Conservation (phyloP, 2,329 filamentous ascomycete genomes). For the Xylariaceae sp. region DNA sequence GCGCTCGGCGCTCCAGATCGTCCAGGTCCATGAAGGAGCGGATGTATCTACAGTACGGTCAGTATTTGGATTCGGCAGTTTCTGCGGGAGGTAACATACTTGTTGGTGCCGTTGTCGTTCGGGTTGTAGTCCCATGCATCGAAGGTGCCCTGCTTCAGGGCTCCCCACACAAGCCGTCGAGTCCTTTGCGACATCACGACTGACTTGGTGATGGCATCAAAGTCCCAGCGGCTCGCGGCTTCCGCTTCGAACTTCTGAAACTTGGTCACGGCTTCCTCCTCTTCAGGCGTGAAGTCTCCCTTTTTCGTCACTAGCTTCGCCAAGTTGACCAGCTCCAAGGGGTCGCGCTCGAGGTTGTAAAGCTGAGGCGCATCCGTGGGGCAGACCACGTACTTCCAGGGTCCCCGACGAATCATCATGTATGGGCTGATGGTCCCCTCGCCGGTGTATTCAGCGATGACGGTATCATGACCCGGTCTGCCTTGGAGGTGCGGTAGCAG, state of each 20-base stretch:
- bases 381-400: constrained; percentile 87
- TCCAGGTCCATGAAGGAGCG: constrained; percentile 75
- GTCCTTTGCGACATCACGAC: constrained; percentile 73
- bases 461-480: constrained; percentile 66
- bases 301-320: constrained; percentile 37
- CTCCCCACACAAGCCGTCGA: constrained; percentile 70
- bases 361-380: constrained; percentile 78
- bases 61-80: constrained; percentile 13
- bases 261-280: constrained; percentile 39
- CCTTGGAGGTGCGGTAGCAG: constrained; percentile 71
- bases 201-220: constrained; percentile 65
- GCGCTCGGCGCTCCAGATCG: constrained; percentile 67
- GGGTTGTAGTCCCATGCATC: constrained; percentile 85
- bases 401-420: constrained; percentile 86
- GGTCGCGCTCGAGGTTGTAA: constrained; percentile 70
- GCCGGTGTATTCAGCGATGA: constrained; percentile 92
- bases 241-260: constrained; percentile 66
- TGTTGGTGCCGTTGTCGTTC: constrained; percentile 57
- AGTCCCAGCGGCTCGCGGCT: constrained; percentile 70
- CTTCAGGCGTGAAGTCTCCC: constrained; percentile 29
- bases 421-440: constrained; percentile 84
- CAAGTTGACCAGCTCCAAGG: constrained; percentile 69
- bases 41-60: constrained; percentile 59
- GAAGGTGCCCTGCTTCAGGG: constrained; percentile 67
- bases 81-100: too few relatives aligned